These are phyloP conservation scores for Exserohilum turcica DNA, from an alignment of 2,329 filamentous ascomycete genomes.

Conservation along the genomic window DNA sequence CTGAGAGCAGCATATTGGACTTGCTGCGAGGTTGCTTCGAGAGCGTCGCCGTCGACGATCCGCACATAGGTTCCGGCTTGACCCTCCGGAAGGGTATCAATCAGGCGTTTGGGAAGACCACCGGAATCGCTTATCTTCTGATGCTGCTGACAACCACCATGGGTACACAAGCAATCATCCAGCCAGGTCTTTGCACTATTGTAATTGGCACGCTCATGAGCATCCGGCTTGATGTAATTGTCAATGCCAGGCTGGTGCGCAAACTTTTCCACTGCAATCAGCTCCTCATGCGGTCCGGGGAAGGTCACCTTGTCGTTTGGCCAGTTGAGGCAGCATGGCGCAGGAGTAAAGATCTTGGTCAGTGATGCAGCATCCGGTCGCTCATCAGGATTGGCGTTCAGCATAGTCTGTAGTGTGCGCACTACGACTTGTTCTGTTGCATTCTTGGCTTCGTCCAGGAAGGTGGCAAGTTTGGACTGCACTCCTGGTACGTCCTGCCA, in stretches of 20 bases:
- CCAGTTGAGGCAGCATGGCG: constrained; percentile 47
- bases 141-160: constrained; percentile 33
- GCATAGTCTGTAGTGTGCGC: constrained; percentile 40
- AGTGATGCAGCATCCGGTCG: constrained; percentile 40
- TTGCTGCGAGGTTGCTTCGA: constrained; percentile 11
- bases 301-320: constrained; percentile 40
- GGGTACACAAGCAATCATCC: constrained; percentile 33
- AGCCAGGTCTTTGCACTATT: constrained; percentile 36
- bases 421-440: constrained; percentile 32
- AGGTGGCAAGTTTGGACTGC: constrained; percentile 32
- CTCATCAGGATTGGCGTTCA: constrained; percentile 33
- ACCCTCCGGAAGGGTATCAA: constrained; percentile 34
- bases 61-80: constrained; percentile 20
- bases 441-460: constrained; percentile 27
- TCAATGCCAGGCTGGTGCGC: constrained; percentile 24
- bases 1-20: constrained; percentile 39
- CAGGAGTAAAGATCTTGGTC: constrained; percentile 42
- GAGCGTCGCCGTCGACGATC: constrained; percentile 29
- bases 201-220: constrained; percentile 6
- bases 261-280: constrained; percentile 32
- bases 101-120: constrained; percentile 39
- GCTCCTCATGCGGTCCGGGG: constrained; percentile 42
- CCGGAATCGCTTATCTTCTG: constrained; percentile 4
- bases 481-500: constrained; percentile 42
- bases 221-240: constrained; percentile 19